A percentile compares a stretch with the other conserved stretches of the same genome.
These are phyloP conservation scores for Fusarium musae DNA, from an alignment of 2,329 filamentous ascomycete genomes.

Conservation along the genomic window DNA sequence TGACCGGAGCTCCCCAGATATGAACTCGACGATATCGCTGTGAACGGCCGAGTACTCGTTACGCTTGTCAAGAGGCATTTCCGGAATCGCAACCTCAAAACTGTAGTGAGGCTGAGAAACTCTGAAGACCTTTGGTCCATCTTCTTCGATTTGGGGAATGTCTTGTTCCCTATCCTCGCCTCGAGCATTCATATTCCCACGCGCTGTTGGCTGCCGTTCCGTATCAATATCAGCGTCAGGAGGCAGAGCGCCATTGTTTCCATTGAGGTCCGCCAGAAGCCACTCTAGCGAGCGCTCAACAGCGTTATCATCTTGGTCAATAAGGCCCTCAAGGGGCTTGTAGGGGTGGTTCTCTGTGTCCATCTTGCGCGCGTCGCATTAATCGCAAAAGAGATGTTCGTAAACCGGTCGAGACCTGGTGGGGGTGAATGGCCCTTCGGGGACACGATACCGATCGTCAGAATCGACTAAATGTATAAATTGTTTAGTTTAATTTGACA, in stretches of 20 bases:
- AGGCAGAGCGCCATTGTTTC: neutral
- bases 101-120: neutral
- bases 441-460: neutral
- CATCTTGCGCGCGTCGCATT: slow-evolving; percentile 24
- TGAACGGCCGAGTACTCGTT: slow-evolving; percentile 46
- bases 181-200: neutral
- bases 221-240: neutral
- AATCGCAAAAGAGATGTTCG: neutral
- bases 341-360: slow-evolving; percentile 17
- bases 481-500: neutral
- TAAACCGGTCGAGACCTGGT: slow-evolving; percentile 6
- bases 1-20: slow-evolving; percentile 48
- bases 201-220: neutral
- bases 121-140: neutral
- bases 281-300: slow-evolving; percentile 18
- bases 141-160: neutral
- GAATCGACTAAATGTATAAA: neutral
- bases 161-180: neutral
- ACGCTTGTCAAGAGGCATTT: slow-evolving; percentile 41
- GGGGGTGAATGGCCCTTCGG: neutral
- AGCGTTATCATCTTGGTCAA: neutral
- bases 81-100: slow-evolving; percentile 49
- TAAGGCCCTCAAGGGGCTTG: slow-evolving; percentile 8
- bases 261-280: slow-evolving; percentile 8
- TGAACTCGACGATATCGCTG: slow-evolving; percentile 53